Evolutionary conservation across 2,329 filamentous ascomycete species (phyloP).

Genomic region (Periconia digitata): DNA sequence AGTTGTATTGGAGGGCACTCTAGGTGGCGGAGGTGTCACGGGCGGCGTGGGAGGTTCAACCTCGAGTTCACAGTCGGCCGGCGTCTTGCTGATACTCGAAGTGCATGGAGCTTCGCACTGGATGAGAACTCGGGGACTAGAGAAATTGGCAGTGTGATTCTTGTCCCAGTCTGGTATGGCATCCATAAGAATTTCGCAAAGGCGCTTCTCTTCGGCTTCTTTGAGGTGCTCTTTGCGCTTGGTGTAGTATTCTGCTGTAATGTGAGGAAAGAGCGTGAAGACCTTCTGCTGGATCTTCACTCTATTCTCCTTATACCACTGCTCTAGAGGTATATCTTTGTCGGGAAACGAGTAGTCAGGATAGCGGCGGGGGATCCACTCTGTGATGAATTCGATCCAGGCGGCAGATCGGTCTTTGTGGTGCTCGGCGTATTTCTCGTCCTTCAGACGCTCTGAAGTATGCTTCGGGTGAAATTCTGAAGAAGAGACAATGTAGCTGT

Average conservation of each 20-base stretch:
- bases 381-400: conserved; percentile 23
- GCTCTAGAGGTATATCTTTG: conserved; percentile 7
- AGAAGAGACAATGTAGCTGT: conserved; percentile 18
- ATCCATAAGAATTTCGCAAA: conserved; percentile 15
- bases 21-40: neutral
- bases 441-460: conserved; percentile 20
- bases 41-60: neutral
- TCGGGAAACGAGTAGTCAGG: conserved; percentile 9
- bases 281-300: conserved; percentile 19
- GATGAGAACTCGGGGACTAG: conserved; percentile 9
- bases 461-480: conserved; percentile 30
- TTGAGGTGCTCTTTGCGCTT: conserved; percentile 18
- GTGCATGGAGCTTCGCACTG: too few species aligned
- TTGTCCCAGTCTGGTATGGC: conserved; percentile 19
- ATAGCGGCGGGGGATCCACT: conserved; percentile 24
- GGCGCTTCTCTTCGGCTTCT: conserved; percentile 20
- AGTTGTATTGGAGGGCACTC: neutral
- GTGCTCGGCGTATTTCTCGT: conserved; percentile 18
- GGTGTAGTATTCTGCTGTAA: conserved; percentile 18
- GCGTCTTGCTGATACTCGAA: too few species aligned
- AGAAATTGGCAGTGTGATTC: conserved; percentile 16
- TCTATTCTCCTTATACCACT: conserved; percentile 21
- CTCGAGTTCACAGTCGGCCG: too few species aligned
- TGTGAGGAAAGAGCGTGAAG: conserved; percentile 23
- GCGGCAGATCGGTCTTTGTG: conserved; percentile 17